Percentiles rank a stretch among this genome's conserved stretches.
Evolutionary conservation across 768 basidiomycete species (phyloP).

Genomic region (Amanita polypyramis): DNA sequence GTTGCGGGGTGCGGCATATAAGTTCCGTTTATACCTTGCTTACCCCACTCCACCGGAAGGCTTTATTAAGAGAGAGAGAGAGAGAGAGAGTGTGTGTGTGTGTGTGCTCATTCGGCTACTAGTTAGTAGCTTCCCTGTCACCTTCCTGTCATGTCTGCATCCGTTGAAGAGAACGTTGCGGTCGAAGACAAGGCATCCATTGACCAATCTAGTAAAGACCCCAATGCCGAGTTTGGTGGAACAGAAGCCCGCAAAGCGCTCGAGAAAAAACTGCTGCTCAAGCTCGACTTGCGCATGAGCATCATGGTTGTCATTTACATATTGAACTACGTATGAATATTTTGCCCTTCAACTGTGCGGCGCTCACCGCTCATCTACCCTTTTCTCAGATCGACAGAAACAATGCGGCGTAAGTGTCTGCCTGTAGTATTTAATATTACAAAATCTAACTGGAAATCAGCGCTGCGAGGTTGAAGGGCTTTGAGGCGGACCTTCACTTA

Average conservation of each 20-base stretch:
- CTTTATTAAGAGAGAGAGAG: too few species aligned
- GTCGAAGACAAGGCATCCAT: background rate
- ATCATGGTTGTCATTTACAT: constrained; percentile 44
- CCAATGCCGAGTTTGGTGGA: constrained; percentile 39
- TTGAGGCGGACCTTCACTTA: constrained; percentile 57
- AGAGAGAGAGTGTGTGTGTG: too few species aligned
- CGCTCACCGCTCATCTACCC: background rate
- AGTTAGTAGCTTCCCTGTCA: background rate
- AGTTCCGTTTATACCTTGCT: too few species aligned
- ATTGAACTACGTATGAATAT: constrained; percentile 30
- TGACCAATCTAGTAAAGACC: constrained; percentile 9
- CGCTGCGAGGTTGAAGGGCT: constrained; percentile 62
- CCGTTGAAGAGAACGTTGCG: background rate
- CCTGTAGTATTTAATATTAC: background rate
- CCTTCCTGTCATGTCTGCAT: background rate
- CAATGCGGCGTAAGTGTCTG: constrained; percentile 48
- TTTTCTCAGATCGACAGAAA: constrained; percentile 58
- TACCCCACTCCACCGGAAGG: too few species aligned
- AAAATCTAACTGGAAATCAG: constrained; percentile 21
- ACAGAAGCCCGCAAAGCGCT: constrained; percentile 32
- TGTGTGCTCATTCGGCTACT: too few species aligned
- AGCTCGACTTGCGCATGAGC: constrained; percentile 47
- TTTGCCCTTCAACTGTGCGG: constrained; percentile 3
- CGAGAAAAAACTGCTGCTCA: constrained; percentile 43
- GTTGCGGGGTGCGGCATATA: too few species aligned